phyloP scores from a whole-genome alignment of 495 filamentous ascomycete genomes.

The Penicillium paxilli region DNA sequence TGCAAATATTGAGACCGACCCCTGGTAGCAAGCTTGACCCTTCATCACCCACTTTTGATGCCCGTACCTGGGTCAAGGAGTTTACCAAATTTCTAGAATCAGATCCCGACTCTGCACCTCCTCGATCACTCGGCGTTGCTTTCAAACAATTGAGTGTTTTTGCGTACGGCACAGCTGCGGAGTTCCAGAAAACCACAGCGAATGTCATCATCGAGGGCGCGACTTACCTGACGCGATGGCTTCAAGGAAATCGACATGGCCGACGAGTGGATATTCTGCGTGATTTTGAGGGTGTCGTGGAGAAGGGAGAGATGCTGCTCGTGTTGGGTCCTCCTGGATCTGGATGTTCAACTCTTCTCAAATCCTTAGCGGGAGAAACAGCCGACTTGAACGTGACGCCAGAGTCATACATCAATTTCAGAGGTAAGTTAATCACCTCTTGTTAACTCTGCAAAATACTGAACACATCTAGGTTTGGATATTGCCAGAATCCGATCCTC shows the following conservation, averaged over 20 bases:
- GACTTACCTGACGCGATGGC: neutral
- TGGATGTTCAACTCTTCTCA: conserved; percentile 70
- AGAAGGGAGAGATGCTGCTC: conserved; percentile 65
- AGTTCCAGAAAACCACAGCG: conserved; percentile 1
- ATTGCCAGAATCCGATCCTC: neutral
- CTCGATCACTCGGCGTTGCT: conserved; percentile 1
- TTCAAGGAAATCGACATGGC: neutral
- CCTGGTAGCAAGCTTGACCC: neutral
- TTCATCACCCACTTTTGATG: neutral
- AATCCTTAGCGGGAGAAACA: conserved; percentile 69
- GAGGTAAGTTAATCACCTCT: neutral
- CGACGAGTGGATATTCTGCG: neutral
- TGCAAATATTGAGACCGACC: neutral
- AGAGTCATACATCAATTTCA: conserved; percentile 61
- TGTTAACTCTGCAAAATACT: conserved; percentile 16
- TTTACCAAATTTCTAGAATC: neutral
- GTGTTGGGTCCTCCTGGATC: conserved; percentile 69
- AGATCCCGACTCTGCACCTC: neutral
- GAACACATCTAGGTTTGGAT: neutral
- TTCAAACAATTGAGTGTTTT: neutral
- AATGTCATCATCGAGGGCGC: neutral
- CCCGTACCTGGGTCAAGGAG: neutral
- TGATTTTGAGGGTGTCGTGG: neutral
- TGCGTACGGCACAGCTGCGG: neutral
- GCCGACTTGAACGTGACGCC: conserved; percentile 61